A percentile compares a stretch with the other conserved stretches of the same genome.
phyloP scores from a whole-genome alignment of 257 asterid species.

The Voacanga thouarsii region DNA sequence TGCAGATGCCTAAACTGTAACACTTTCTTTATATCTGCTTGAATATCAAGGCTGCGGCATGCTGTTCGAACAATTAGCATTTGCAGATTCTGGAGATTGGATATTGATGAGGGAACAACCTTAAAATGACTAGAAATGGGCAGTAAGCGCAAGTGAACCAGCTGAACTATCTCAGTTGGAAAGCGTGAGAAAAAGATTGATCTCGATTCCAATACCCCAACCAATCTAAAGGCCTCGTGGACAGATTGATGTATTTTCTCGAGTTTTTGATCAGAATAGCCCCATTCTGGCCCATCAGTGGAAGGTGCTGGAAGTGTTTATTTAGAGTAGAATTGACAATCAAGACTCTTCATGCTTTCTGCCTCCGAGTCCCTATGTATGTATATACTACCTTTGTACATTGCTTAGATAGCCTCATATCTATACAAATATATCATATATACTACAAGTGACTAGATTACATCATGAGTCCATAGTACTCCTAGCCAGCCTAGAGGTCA shows the following conservation, averaged over 20 bases:
- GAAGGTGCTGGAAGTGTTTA: too few species aligned
- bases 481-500: too few species aligned
- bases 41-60: constrained; percentile 29
- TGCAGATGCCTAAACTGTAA: constrained; percentile 39
- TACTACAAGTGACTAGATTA: too few species aligned
- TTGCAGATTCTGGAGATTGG: constrained; percentile 43
- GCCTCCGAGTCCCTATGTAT: too few species aligned
- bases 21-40: constrained; percentile 41
- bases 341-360: too few species aligned
- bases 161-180: constrained; percentile 34
- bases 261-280: too few species aligned
- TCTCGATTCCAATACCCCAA: constrained; percentile 35
- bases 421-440: too few species aligned
- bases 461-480: too few species aligned
- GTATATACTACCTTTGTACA: too few species aligned
- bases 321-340: too few species aligned
- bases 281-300: too few species aligned
- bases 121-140: constrained; percentile 34
- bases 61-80: constrained; percentile 34
- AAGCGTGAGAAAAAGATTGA: constrained; percentile 27
- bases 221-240: constrained; percentile 32
- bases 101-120: constrained; percentile 36
- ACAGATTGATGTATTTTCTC: constrained; percentile 30
- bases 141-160: constrained; percentile 36
- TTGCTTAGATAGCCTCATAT: too few species aligned